Conservation (phyloP, 1,139 yeast species). For the Magnusiomyces fungicola region DNA sequence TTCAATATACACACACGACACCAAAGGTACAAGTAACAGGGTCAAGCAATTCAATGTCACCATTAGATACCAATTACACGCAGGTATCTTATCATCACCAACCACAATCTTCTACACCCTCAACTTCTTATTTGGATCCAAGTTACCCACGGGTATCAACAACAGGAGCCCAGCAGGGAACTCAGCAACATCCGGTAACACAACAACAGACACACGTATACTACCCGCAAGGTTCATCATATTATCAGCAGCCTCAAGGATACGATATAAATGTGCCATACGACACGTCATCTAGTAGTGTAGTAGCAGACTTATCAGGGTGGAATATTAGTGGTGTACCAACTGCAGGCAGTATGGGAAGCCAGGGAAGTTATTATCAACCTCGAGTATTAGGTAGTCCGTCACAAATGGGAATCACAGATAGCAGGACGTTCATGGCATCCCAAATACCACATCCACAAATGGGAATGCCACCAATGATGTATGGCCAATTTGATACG, state of each 20-base stretch:
- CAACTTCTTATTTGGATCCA: not conserved
- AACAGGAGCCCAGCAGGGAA: not conserved
- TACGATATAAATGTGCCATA: not conserved
- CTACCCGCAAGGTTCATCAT: not conserved
- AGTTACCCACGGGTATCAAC: not conserved
- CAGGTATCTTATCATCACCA: constrained; percentile 1
- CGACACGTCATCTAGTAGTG: not conserved
- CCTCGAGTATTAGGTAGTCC: not conserved
- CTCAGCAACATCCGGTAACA: not conserved
- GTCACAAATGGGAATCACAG: not conserved
- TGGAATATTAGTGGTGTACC: constrained; percentile 2
- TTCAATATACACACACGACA: not conserved
- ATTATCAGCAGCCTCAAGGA: not conserved
- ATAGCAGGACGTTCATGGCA: not conserved
- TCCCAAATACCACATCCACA: constrained; percentile 7
- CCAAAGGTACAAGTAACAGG: not conserved
- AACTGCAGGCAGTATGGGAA: not conserved
- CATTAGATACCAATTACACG: not conserved
- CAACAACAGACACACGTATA: constrained; percentile 2
- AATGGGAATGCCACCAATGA: constrained; percentile 10
- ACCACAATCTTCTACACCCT: not conserved
- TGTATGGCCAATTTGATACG: constrained; percentile 8
- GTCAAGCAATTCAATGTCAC: constrained; percentile 1
- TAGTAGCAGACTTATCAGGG: constrained; percentile 1
- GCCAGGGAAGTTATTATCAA: not conserved